phyloP scores from a whole-genome alignment of 2,329 filamentous ascomycete genomes.

The Apiospora marii region DNA sequence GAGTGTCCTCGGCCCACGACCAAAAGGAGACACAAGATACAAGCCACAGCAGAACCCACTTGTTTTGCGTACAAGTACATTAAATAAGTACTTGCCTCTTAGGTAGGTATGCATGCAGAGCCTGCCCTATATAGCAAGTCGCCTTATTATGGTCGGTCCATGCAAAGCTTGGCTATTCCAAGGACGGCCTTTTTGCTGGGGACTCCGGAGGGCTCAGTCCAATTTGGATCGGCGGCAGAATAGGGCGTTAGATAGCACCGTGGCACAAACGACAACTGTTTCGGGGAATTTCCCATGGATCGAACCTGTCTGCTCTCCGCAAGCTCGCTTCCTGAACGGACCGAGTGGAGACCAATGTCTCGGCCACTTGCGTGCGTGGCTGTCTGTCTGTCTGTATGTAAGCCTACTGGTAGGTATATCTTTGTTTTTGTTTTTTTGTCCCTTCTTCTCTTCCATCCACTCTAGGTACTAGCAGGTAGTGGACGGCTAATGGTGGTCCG shows the following conservation, averaged over 20 bases:
- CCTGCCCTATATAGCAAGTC: neutral
- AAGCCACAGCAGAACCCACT: neutral
- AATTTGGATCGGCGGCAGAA: conserved; percentile 19
- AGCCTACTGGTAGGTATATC: neutral
- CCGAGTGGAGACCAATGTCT: conserved; percentile 39
- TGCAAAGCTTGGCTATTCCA: neutral
- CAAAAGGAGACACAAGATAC: conserved; percentile 2
- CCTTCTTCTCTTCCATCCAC: neutral
- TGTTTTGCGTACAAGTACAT: neutral
- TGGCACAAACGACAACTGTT: conserved; percentile 1
- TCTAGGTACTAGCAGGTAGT: no score
- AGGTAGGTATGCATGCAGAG: neutral
- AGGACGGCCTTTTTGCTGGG: neutral
- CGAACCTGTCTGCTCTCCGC: conserved; percentile 22
- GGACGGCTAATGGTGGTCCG: neutral
- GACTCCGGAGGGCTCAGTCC: neutral
- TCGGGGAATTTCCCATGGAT: conserved; percentile 22
- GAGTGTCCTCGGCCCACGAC: neutral
- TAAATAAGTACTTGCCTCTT: no score
- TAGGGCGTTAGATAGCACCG: neutral
- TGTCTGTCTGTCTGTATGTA: neutral
- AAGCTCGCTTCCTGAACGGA: conserved; percentile 36
- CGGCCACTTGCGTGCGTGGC: conserved; percentile 36
- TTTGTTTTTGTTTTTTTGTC: neutral
- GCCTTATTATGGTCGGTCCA: neutral